Evolutionary conservation across 176 grass and related monocot species (phyloP), one percentile per base, ranked within the genome.

Genomic region (Cenchrus purpureus): DNA sequence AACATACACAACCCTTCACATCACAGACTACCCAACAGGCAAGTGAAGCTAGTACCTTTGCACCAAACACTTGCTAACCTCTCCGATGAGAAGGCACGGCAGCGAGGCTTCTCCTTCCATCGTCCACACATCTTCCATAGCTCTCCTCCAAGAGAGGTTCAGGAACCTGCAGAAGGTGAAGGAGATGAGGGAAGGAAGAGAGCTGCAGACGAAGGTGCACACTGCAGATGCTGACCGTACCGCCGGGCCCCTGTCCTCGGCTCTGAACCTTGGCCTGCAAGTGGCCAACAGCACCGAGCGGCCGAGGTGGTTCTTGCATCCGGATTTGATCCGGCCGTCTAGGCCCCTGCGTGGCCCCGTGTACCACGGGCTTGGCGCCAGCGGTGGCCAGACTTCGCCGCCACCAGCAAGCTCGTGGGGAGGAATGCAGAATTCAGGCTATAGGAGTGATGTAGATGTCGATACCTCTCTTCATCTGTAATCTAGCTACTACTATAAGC

Each of bases 401-500:
- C 60, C 84, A 64, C 44, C 49, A 4, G 28, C 44, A 69, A 79
- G 25, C 79, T 25, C 83, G 37, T 89, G 89, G 77, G 82, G 45
- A 73, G 86, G 84, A 73, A 74, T 84, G 86, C 88, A 91, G 75
- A 91, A 85, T 88, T 89, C 88, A 60, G 85, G 86, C 60, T 84
- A 62, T 68, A 84, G 89, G 79, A 77, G 69, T 85, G 94, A 94
- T 71, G 56, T 79, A 81, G 94, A 97, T 75, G 94, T 97, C 31
- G 94, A 97, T 75, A 97, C 94, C 73, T 97, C 94, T 28, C 94
- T 97, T 85, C 94, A 94, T 83, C 94, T 97, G 89, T 97, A 94
- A 94, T 89, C 74, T 73, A 25, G 25, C 25, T 25, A 25, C 25
- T 25, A 57, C 68, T 60, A 69, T 72, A 82, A 91, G 83, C 46